Base-by-base conservation (phyloP, 2,329 filamentous ascomycete genomes). In the Trichophyton verrucosum region DNA sequence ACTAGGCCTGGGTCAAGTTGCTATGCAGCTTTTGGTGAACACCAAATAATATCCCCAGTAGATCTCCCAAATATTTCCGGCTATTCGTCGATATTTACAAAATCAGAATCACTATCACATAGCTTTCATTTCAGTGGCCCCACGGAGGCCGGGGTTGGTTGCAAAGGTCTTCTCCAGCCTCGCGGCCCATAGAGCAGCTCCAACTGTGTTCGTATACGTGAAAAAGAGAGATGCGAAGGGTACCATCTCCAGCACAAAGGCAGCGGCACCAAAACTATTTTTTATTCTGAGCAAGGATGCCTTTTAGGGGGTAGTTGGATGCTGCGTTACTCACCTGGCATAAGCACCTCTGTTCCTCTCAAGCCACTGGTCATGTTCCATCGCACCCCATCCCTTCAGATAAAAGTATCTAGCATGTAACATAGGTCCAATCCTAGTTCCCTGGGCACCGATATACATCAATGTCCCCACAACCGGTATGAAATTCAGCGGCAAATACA, bases 181-280 rank as follows among this genome's bases (percentile, higher is more conserved):
- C 17, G 89, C 88, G 46, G 92, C 91, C 91, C 91, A 96, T n/a
- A 97, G 77, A 6, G 92, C 92, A 60, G 91, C 92, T 6, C 91
- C 92, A 62, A 95, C 90, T 1, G 89, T 87, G 72, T 96, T 96
- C 15, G 91, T 96, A 72, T 95, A 96, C 0, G 87, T 82, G 69
- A 96, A 95, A 63, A 92, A 80, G 59, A 96, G 87, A 4, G 88
- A 91, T 5, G 81, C 84, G 63, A 96, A 77, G 0, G 92, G 92
- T 1, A 96, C 76, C 78, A 96, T 86, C 71, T 96, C 91, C 3
- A 96, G 80, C 0, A 94, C 74, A 56, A 88, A 89, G 3, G 90
- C 87, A 1, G 89, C 83, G 61, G 96, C 88, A 5, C 91, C 95
- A 65, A 82, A 80, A 49, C 74, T 75, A 58, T 47, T 53, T 47